These are phyloP conservation scores for Biscutella laevigata DNA, from an alignment of 441 rosid genomes.

Conservation along the genomic window DNA sequence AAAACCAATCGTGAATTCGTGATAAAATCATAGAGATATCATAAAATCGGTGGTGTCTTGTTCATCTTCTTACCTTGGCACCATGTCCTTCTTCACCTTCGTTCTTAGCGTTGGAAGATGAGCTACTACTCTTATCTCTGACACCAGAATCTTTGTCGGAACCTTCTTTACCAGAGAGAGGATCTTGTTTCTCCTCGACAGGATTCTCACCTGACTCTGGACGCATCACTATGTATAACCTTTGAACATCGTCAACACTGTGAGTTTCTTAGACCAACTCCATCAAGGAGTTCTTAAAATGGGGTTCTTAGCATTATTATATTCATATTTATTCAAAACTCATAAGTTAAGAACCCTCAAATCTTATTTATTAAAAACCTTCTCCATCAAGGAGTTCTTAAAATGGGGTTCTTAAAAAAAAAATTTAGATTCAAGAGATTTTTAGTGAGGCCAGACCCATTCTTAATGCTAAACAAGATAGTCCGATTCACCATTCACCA, in stretches of 20 bases:
- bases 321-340: too few species aligned
- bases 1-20: background rate
- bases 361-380: too few species aligned
- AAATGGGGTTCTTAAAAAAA: too few species aligned
- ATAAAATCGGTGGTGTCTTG: background rate
- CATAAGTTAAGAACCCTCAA: too few species aligned
- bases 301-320: too few species aligned
- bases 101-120: background rate
- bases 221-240: constrained; percentile 51
- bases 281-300: too few species aligned
- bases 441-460: too few species aligned
- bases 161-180: constrained; percentile 49
- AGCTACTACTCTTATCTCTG: background rate
- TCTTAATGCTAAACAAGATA: too few species aligned
- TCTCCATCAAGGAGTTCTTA: too few species aligned
- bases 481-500: too few species aligned
- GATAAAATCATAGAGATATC: too few species aligned
- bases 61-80: constrained; percentile 32
- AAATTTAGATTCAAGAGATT: too few species aligned
- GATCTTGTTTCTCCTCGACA: constrained; percentile 49
- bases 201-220: constrained; percentile 49
- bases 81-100: constrained; percentile 45
- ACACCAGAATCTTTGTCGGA: constrained; percentile 30
- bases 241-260: constrained; percentile 45
- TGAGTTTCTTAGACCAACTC: constrained; percentile 60